phyloP scores from a whole-genome alignment of 2,329 filamentous ascomycete genomes.

The Hysterium pulicare region DNA sequence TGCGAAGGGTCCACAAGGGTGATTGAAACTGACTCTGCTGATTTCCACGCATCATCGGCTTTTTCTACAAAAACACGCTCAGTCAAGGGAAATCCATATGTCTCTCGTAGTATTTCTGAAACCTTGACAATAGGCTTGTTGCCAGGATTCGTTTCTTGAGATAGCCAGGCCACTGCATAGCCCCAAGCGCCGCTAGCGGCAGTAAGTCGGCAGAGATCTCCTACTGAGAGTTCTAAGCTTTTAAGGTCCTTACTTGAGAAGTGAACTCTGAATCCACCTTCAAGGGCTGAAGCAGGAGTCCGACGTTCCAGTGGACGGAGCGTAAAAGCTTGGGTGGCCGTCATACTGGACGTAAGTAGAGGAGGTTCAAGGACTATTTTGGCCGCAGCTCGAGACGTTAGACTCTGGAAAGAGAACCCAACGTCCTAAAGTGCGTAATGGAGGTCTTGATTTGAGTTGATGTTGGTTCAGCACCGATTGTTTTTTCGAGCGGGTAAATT shows the following conservation, averaged over 20 bases:
- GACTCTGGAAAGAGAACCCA: background rate
- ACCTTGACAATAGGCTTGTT: conserved; percentile 52
- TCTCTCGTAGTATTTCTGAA: conserved; percentile 69
- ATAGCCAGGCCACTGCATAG: conserved; percentile 62
- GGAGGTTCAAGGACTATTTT: background rate
- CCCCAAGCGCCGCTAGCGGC: conserved; percentile 41
- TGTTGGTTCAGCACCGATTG: too few species aligned
- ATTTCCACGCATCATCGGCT: conserved; percentile 37
- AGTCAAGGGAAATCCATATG: conserved; percentile 68
- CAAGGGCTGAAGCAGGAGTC: conserved; percentile 46
- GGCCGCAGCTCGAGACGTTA: background rate
- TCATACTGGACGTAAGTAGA: conserved; percentile 5
- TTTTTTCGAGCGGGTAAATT: too few species aligned
- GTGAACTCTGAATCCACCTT: conserved; percentile 59
- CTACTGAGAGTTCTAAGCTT: conserved; percentile 53
- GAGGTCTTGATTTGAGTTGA: too few species aligned
- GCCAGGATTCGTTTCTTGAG: conserved; percentile 42
- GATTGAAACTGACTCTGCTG: conserved; percentile 28
- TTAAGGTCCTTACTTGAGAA: conserved; percentile 56
- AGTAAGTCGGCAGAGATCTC: conserved; percentile 56
- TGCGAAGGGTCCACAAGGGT: conserved; percentile 18
- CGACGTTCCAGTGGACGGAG: conserved; percentile 52
- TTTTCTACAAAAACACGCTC: conserved; percentile 63
- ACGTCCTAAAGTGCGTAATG: too few species aligned
- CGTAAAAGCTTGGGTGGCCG: conserved; percentile 40